Base-by-base conservation (phyloP, 805 yeast genomes). In the Spathaspora arborariae region DNA sequence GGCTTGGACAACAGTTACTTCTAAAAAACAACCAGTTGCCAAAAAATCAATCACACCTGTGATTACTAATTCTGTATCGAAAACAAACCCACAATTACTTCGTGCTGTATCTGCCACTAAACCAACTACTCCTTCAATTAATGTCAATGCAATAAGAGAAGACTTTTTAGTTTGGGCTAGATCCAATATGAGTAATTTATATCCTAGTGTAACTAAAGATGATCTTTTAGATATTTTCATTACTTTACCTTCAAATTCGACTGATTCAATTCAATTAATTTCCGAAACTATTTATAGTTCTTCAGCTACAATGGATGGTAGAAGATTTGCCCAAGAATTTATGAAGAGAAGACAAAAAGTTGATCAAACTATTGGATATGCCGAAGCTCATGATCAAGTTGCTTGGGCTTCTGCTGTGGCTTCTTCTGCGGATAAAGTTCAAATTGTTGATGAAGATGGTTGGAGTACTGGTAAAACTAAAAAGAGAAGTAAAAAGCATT, bases 321-420 rank as follows among this genome's bases (percentile, higher is more conserved):
- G 96, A 61, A 77, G 96, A 54, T 92, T 91, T 72, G 96, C 99
- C 0, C 79, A 78, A 47, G 99, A 94, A 60, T 94, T 94, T 63
- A 74, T 85, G 60, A 85, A 84, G 66, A 82, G 86, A 60, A 84
- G 94, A 59, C 77, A 76, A 50, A 76, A 72, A 42, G 91, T 88
- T 47, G 97, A 90, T 56, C 76, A 79, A 52, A 70, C 64, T 48
- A 48, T 66, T 46, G 70, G 69, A 9, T 35, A 35, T 15, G 30
- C 30, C 16, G 52, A 49, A n/a, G 60, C 67, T 21, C 70, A 65
- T 26, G 67, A 70, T 46, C 72, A 65, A 7, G 72, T 79, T 53
- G 74, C 82, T 37, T 90, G 97, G 97, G 74, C 77, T 42, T 85
- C 83, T 49, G 94, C 91, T 3, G 70, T 86, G 45, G 65, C 71